Evolutionary conservation across 2,329 filamentous ascomycete genomes (phyloP).

Genomic region (Cryphonectria carpinicola): DNA sequence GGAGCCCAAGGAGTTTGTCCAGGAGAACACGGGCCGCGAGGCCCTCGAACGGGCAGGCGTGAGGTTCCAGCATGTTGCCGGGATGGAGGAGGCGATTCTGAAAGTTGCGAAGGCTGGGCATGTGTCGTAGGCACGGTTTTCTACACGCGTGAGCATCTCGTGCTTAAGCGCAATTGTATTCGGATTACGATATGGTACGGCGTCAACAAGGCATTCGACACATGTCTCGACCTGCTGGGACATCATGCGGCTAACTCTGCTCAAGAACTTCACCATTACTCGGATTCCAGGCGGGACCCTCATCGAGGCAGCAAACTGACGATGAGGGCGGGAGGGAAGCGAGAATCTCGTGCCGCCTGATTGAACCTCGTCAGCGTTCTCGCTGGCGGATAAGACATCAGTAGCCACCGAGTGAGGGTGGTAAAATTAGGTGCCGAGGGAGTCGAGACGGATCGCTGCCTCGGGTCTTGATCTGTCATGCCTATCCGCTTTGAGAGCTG

Average conservation of each 20-base stretch:
- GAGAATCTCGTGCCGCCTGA: neutral
- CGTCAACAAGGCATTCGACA: neutral
- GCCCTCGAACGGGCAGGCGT: conserved; percentile 75
- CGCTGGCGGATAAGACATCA: neutral
- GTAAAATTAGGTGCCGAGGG: neutral
- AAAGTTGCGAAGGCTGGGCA: conserved; percentile 85
- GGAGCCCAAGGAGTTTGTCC: conserved; percentile 90
- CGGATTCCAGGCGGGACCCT: neutral
- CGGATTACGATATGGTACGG: neutral
- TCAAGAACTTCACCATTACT: neutral
- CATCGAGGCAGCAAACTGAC: neutral
- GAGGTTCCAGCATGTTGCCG: conserved; percentile 70
- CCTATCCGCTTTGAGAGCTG: neutral
- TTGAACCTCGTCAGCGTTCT: neutral
- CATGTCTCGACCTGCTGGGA: neutral
- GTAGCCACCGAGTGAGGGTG: neutral
- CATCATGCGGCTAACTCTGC: too few species aligned
- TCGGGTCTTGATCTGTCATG: neutral
- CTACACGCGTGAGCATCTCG: neutral
- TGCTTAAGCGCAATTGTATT: neutral
- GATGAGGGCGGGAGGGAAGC: neutral
- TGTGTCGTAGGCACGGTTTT: conserved; percentile 28
- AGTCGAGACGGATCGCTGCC: neutral
- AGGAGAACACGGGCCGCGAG: conserved; percentile 73
- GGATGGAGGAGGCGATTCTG: conserved; percentile 81